phyloP scores from a whole-genome alignment of 768 basidiomycete genomes.

The Lactarius sp. region DNA sequence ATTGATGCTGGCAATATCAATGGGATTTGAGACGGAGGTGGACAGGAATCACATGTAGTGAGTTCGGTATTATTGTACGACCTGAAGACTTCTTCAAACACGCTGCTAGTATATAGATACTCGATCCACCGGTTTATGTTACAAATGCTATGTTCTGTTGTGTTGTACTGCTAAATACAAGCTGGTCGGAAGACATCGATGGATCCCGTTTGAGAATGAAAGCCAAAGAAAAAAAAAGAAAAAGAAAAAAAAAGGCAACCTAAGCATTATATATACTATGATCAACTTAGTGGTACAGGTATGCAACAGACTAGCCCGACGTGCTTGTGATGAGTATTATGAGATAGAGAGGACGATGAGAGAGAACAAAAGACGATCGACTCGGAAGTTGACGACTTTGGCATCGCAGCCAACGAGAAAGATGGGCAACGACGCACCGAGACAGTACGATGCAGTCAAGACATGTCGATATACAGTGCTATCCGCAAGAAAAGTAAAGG shows the following conservation, averaged over 20 bases:
- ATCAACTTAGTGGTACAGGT: conserved; percentile 26
- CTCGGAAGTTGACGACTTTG: background rate
- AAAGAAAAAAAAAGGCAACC: conserved; percentile 5
- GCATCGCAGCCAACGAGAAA: background rate
- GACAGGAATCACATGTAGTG: background rate
- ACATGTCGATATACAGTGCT: conserved; percentile 22
- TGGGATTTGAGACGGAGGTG: background rate
- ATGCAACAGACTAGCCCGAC: conserved; percentile 25
- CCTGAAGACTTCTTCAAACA: too few relatives aligned
- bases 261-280: conserved; percentile 26
- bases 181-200: background rate
- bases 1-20: background rate
- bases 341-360: conserved; percentile 9
- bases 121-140: background rate
- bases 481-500: conserved; percentile 12
- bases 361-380: conserved; percentile 5
- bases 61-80: background rate
- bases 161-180: background rate
- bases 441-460: conserved; percentile 16
- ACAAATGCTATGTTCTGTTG: background rate
- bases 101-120: too few relatives aligned
- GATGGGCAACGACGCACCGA: conserved; percentile 8
- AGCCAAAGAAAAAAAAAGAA: background rate
- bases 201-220: background rate
- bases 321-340: conserved; percentile 24